phyloP scores from a whole-genome alignment of 2,329 filamentous ascomycete species.

The Stagonosporopsis vannaccii region DNA sequence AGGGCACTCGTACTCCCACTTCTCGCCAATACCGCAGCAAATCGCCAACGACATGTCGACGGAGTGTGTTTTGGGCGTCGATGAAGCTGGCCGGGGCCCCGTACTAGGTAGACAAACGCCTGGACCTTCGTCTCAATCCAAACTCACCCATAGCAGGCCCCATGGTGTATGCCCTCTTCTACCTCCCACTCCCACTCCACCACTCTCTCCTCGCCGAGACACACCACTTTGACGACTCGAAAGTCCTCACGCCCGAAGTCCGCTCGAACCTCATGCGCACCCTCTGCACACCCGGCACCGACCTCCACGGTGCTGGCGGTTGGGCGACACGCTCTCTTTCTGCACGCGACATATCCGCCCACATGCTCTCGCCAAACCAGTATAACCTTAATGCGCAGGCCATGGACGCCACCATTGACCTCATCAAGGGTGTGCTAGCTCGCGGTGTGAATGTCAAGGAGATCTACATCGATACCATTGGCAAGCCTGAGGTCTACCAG shows the following conservation, averaged over 20 bases:
- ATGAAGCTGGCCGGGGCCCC: slow-evolving; percentile 92
- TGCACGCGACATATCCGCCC: slow-evolving; percentile 79
- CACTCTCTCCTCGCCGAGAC: slow-evolving; percentile 77
- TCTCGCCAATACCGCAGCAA: slow-evolving; percentile 53
- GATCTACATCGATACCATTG: slow-evolving; percentile 95
- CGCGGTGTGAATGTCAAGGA: slow-evolving; percentile 83
- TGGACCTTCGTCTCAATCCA: neutral
- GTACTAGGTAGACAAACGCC: slow-evolving; percentile 71
- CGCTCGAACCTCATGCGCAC: slow-evolving; percentile 75
- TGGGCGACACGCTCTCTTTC: slow-evolving; percentile 86
- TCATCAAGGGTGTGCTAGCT: slow-evolving; percentile 80
- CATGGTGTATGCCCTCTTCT: slow-evolving; percentile 76
- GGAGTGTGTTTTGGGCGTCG: slow-evolving; percentile 83
- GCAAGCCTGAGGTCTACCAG: slow-evolving; percentile 83
- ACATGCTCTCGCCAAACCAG: slow-evolving; percentile 71
- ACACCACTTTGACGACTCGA: slow-evolving; percentile 94
- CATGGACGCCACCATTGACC: slow-evolving; percentile 84
- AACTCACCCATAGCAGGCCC: slow-evolving; percentile 58
- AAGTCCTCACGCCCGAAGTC: slow-evolving; percentile 82
- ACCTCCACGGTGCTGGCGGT: slow-evolving; percentile 71
- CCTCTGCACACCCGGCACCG: slow-evolving; percentile 71
- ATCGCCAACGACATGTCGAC: slow-evolving; percentile 55
- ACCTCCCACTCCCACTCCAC: slow-evolving; percentile 69
- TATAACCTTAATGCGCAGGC: slow-evolving; percentile 98
- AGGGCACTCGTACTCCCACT: slow-evolving; percentile 58